Conservation (phyloP, 108 stramenopile genomes). For the Cyclostephanos tholiformis region DNA sequence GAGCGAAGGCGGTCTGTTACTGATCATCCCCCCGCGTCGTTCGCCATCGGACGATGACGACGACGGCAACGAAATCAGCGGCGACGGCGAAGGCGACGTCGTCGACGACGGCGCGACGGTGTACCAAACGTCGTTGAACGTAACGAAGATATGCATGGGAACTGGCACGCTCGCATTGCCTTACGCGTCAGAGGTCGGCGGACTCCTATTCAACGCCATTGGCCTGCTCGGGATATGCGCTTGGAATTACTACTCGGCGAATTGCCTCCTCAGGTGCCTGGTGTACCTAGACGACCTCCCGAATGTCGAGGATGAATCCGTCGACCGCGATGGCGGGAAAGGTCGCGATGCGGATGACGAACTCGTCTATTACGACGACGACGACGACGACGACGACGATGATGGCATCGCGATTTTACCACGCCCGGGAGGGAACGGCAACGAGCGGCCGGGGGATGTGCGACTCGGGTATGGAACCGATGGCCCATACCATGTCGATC, state of each 20-base stretch:
- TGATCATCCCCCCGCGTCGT: neutral
- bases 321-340: neutral
- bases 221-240: slow-evolving; percentile 59
- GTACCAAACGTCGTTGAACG: slow-evolving; percentile 57
- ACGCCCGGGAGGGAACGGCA: neutral
- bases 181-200: slow-evolving; percentile 78
- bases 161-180: slow-evolving; percentile 78
- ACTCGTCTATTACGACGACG: too few species aligned
- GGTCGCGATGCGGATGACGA: neutral
- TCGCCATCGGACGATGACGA: neutral
- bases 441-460: neutral
- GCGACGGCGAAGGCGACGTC: neutral
- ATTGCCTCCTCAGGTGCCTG: slow-evolving; percentile 56
- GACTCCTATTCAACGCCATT: slow-evolving; percentile 55
- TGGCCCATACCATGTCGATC: neutral
- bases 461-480: slow-evolving; percentile 9
- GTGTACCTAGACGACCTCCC: slow-evolving; percentile 36
- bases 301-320: neutral
- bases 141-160: slow-evolving; percentile 65
- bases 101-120: slow-evolving; percentile 32
- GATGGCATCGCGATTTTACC: neutral
- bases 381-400: too few species aligned
- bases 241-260: slow-evolving; percentile 75
- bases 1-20: neutral
- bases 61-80: neutral